Conservation (phyloP, 139 green algal species). For the Chlorella vulgaris region DNA sequence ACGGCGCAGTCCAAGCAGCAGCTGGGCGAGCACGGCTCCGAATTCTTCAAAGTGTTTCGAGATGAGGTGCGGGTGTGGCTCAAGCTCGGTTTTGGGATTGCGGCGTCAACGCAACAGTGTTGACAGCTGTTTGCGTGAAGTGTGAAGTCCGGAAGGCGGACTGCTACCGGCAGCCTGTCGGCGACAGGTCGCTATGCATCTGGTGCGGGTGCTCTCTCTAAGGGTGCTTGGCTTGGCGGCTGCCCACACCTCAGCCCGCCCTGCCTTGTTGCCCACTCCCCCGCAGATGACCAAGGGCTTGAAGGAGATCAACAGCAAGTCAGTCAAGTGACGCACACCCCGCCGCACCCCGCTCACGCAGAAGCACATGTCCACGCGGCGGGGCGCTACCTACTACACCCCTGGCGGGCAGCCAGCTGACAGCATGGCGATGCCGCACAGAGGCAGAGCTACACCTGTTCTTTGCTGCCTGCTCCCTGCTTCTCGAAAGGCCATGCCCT, state of each 20-base stretch:
- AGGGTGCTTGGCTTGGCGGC: background rate
- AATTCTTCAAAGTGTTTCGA: slow-evolving; percentile 52
- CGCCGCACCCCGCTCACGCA: background rate
- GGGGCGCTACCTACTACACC: background rate
- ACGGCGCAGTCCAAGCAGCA: slow-evolving; percentile 29
- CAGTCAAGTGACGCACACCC: slow-evolving; percentile 10
- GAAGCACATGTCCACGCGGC: background rate
- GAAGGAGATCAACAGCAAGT: slow-evolving; percentile 28
- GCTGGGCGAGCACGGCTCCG: slow-evolving; percentile 28
- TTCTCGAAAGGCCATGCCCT: too few species aligned
- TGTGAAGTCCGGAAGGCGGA: background rate
- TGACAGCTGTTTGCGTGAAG: background rate
- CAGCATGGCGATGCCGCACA: too few species aligned
- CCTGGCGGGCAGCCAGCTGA: background rate
- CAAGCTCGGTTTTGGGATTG: background rate
- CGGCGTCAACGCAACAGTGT: background rate
- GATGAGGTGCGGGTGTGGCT: slow-evolving; percentile 45
- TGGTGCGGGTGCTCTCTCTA: background rate
- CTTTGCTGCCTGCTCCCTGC: too few species aligned
- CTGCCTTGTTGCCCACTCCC: too few species aligned
- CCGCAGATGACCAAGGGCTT: background rate
- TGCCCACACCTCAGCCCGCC: too few species aligned
- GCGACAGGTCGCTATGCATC: background rate
- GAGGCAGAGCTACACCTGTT: too few species aligned
- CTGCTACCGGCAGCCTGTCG: background rate